These are phyloP conservation scores for Citropsis articulata DNA, from an alignment of 345 rosid species.

Conservation along the genomic window DNA sequence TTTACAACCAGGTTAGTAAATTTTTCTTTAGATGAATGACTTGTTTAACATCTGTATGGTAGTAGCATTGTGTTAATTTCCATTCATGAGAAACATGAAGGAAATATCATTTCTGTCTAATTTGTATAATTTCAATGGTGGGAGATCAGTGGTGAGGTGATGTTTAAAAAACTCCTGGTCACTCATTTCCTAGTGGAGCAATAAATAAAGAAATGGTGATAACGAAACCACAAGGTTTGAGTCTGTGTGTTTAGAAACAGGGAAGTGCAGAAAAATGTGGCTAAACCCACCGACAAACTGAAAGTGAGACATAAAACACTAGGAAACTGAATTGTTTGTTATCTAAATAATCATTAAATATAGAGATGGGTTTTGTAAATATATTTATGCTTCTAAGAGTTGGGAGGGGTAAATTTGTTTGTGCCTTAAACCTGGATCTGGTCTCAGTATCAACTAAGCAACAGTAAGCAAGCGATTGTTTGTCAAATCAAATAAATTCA, in stretches of 20 bases:
- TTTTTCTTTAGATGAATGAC: not conserved
- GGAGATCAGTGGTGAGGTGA: not conserved
- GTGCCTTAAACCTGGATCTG: not conserved
- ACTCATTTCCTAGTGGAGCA: not conserved
- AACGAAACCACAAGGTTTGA: not conserved
- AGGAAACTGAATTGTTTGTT: not conserved
- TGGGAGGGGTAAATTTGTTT: not conserved
- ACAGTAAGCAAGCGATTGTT: not conserved
- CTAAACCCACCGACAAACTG: not conserved
- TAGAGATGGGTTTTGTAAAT: not conserved
- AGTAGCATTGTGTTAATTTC: not conserved
- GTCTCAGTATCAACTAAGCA: not conserved
- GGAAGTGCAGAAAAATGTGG: not conserved
- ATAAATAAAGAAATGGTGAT: not conserved
- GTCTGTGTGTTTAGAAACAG: not conserved
- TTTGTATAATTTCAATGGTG: not conserved
- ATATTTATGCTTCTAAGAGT: not conserved
- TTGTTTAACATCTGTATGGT: not conserved
- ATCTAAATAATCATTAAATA: not conserved
- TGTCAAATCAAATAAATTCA: not conserved
- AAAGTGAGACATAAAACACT: not conserved
- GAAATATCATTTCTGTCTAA: not conserved
- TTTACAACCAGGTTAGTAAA: conserved; percentile 70
- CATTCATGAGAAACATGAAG: not conserved
- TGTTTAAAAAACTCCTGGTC: not conserved